These are phyloP conservation scores for Panicum hallii DNA, from an alignment of 202 grass and related monocot genomes.

Conservation along the genomic window DNA sequence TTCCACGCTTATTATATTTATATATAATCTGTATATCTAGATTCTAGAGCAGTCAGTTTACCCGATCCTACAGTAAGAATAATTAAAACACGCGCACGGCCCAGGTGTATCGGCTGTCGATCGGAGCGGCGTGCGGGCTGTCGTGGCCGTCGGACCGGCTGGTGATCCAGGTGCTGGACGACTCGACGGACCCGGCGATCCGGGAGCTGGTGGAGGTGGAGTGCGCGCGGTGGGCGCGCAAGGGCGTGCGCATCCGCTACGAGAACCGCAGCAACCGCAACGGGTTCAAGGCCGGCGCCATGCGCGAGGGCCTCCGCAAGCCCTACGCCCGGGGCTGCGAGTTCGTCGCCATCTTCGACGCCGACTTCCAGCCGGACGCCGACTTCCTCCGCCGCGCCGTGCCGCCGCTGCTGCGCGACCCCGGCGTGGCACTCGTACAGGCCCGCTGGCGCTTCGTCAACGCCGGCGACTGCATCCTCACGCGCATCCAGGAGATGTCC, in stretches of 20 bases:
- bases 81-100: background rate
- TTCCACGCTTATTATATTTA: background rate
- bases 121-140: constrained; percentile 73
- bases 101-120: constrained; percentile 82
- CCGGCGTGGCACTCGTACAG: constrained; percentile 65
- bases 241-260: constrained; percentile 68
- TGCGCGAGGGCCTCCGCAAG: constrained; percentile 66
- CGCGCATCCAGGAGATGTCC: constrained; percentile 90
- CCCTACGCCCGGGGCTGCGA: constrained; percentile 61
- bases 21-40: background rate
- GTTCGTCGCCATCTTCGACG: constrained; percentile 76
- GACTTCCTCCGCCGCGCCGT: constrained; percentile 72
- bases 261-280: constrained; percentile 71
- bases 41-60: background rate
- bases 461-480: constrained; percentile 75
- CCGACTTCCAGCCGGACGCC: constrained; percentile 76
- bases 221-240: constrained; percentile 68
- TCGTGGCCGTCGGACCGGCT: constrained; percentile 67
- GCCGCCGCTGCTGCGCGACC: constrained; percentile 57
- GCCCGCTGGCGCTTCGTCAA: constrained; percentile 77
- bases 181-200: constrained; percentile 65
- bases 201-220: constrained; percentile 78
- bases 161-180: constrained; percentile 83
- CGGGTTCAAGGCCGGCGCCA: constrained; percentile 82
- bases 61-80: background rate